Percentiles rank a stretch among this genome's conserved stretches.
Evolutionary conservation across 2,329 filamentous ascomycete species (phyloP).

Genomic region (Capronia coronata): DNA sequence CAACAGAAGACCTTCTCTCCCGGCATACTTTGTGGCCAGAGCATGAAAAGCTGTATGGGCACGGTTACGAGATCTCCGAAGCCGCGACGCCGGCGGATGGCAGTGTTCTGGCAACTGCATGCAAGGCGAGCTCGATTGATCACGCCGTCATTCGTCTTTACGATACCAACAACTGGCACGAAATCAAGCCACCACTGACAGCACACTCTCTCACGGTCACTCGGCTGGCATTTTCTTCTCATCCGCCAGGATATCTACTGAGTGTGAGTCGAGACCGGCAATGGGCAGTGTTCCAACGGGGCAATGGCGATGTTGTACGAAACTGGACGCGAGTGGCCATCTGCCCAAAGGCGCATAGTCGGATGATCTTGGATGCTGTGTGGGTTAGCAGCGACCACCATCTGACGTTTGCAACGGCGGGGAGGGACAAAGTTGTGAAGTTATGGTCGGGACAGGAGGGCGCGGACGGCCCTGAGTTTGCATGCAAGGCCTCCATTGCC

Average conservation of each 20-base stretch:
- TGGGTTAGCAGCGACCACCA: conserved; percentile 59
- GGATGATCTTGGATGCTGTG: conserved; percentile 85
- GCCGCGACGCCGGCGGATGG: conserved; percentile 72
- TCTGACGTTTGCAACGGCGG: conserved; percentile 72
- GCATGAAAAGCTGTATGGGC: conserved; percentile 91
- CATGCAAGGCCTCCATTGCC: conserved; percentile 49
- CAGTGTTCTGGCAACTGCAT: conserved; percentile 76
- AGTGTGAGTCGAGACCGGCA: conserved; percentile 88
- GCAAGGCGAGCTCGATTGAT: conserved; percentile 83
- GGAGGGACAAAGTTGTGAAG: conserved; percentile 78
- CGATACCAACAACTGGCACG: conserved; percentile 79
- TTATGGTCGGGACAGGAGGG: conserved; percentile 51
- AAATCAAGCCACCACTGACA: conserved; percentile 74
- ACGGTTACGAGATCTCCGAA: conserved; percentile 93
- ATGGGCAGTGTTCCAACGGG: conserved; percentile 72
- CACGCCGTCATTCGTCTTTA: conserved; percentile 92
- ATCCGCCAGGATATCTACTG: conserved; percentile 65
- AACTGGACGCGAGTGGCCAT: conserved; percentile 55
- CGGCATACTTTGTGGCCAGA: conserved; percentile 94
- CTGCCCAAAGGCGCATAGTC: conserved; percentile 77
- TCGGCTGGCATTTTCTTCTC: conserved; percentile 65
- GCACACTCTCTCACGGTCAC: conserved; percentile 84
- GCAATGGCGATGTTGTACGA: conserved; percentile 29
- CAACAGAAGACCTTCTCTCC: conserved; percentile 81
- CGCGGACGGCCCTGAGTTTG: conserved; percentile 37